phyloP scores from a whole-genome alignment of 1,284 basidiomycete genomes.

The Apiotrichum montevideense region DNA sequence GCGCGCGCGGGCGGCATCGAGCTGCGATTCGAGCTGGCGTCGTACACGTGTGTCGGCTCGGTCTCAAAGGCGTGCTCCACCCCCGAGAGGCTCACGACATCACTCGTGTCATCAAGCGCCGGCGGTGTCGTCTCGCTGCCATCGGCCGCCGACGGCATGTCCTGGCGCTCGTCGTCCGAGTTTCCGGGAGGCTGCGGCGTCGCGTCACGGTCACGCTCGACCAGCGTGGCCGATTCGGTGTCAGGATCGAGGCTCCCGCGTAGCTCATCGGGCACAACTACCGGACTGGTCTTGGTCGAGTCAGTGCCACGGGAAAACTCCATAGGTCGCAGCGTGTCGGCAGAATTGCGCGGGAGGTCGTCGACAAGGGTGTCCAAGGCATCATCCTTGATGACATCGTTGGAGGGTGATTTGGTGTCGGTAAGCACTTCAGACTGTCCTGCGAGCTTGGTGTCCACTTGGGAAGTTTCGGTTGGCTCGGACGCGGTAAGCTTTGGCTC shows the following conservation, averaged over 20 bases:
- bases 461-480: neutral
- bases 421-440: neutral
- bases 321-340: neutral
- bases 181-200: neutral
- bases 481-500: neutral
- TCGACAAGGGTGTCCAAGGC: neutral
- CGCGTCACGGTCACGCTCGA: neutral
- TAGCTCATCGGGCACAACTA: neutral
- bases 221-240: neutral
- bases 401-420: neutral
- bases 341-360: neutral
- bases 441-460: neutral
- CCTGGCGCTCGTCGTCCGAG: neutral
- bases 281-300: neutral
- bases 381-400: neutral
- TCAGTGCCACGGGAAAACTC: neutral
- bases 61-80: neutral
- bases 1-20: slow-evolving; percentile 16
- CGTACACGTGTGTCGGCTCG: neutral
- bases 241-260: neutral
- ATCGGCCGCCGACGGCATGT: neutral
- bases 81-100: slow-evolving; percentile 14
- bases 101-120: slow-evolving; percentile 13
- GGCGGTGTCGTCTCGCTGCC: neutral
- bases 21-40: slow-evolving; percentile 7